Percentiles rank a stretch among this genome's conserved stretches.
Conservation (phyloP, 106 monocot genomes). For the Triglochin maritima region DNA sequence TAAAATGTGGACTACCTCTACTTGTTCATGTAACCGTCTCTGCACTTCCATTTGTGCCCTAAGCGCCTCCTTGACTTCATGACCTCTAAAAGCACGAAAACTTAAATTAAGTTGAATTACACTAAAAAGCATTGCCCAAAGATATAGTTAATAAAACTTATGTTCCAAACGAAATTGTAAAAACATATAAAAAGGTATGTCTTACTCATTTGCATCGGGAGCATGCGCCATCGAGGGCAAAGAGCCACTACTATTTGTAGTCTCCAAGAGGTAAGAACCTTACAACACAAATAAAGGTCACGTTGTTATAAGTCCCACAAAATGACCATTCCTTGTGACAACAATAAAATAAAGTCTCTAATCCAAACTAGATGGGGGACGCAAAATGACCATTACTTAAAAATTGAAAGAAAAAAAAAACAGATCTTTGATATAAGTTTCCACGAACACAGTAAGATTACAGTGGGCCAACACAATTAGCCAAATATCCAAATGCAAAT, state of each 20-base stretch:
- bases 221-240: constrained; percentile 55
- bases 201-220: constrained; percentile 90
- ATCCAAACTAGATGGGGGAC: no score
- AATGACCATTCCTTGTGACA: no score
- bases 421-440: no score
- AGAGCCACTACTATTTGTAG: constrained; percentile 32
- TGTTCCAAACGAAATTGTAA: neutral
- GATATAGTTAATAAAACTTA: no score
- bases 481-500: no score
- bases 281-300: neutral
- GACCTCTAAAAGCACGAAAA: constrained; percentile 35
- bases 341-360: neutral
- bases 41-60: constrained; percentile 97
- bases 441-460: no score
- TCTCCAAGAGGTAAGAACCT: constrained; percentile 68
- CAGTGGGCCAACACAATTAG: no score
- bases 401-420: no score
- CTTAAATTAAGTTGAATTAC: neutral
- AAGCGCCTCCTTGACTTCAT: constrained; percentile 92
- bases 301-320: no score
- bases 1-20: constrained; percentile 48
- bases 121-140: neutral
- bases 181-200: neutral
- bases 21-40: constrained; percentile 87
- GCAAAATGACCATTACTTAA: no score